Base-by-base conservation (phyloP, 2,329 filamentous ascomycete species). In the Chaetomiaceae sp. region DNA sequence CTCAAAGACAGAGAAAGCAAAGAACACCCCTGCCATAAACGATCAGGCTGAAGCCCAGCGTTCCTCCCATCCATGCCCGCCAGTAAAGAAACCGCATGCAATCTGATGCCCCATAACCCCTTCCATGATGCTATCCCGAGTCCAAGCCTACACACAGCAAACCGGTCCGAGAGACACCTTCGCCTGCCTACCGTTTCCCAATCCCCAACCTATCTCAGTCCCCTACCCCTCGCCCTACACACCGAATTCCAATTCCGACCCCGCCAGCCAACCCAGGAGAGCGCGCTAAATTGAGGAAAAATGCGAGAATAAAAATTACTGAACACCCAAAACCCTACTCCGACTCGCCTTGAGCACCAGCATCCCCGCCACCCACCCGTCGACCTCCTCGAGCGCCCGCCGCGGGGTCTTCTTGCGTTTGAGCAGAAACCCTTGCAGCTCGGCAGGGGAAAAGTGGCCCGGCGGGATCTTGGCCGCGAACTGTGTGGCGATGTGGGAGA, bases 351-450 rank as follows among this genome's bases (percentile, higher is more conserved):
- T 83, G 66, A 80, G 78, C 64, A 69, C 70, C 31, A 76, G 44
- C 57, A 77, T 69, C 1, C 72, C 77, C 52, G 75, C 71, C 1
- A 83, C 77, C 82, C 82, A 85, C 6, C 60, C 68, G 2, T 71
- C 70, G 2, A 76, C 76, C 62, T 84, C 79, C 19, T 70, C 68
- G 31, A 84, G 64, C 2, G 84, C 83, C 60, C 73, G 72, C 9
- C 71, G 69, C 6, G 83, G 82, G 33, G 75, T 72, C 69, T 78
- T 80, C 69, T 85, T 86, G 39, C 81, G 70, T 67, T 82, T 83
- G 42, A 86, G 69, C 54, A 87, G 63, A 65, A 84, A 87, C 0
- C 82, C 83, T 65, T 86, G 83, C 38, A 87, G 79, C 66, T 85
- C 79, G 0, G 84, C 84, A 0, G 83, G 82, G 22, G 75, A 78